Base-by-base conservation (phyloP, 345 rosid genomes). In the Bretschneidera sinensis region DNA sequence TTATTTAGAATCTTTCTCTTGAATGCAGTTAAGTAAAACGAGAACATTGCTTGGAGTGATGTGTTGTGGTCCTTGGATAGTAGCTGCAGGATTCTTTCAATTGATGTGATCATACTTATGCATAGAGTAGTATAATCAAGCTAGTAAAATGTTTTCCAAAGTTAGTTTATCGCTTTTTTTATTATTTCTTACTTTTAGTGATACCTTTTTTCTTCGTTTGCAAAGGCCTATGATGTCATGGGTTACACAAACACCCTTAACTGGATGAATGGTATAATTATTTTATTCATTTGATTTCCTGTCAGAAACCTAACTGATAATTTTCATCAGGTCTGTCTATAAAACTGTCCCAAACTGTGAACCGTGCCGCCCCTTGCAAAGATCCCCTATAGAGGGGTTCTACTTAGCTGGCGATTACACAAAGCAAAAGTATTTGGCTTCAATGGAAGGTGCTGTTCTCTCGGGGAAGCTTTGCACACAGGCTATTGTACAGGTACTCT, bases 401-500 rank as follows among this genome's bases (percentile, higher is more conserved):
- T 94, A 94, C 76, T 68, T 86, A 70, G 87, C 97, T 43, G 97
- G 97, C 57, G 97, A 94, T 54, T 90, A 90, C 78, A 94, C 99
- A 43, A 89, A 89, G 72, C 97, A 89, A 63, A 94, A 94, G 78
- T 94, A 94, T 77, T 65, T 94, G 76, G 96, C 99, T 71, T 94
- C 97, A 19, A 94, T 94, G 96, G 97, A 94, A 77, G 99, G 97
- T 5, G 99, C 96, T 14, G 84, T 94, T 56, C 89, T 94, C 59
- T 94, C 96, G 0, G 97, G 99, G 55, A 94, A 94, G 87, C 64
- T 87, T 70, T 87, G 97, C 73, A 88, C 95, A 18, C 86, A 87
- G 72, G 82, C 91, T 54, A 84, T 94, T 62, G 70, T 83, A 21
- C 85, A 94, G 97, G 97, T 87, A 72, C 49, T 34, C 34, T 24